Evolutionary conservation across 1,139 yeast genomes (phyloP).

Genomic region (Candida tunisiensis): DNA sequence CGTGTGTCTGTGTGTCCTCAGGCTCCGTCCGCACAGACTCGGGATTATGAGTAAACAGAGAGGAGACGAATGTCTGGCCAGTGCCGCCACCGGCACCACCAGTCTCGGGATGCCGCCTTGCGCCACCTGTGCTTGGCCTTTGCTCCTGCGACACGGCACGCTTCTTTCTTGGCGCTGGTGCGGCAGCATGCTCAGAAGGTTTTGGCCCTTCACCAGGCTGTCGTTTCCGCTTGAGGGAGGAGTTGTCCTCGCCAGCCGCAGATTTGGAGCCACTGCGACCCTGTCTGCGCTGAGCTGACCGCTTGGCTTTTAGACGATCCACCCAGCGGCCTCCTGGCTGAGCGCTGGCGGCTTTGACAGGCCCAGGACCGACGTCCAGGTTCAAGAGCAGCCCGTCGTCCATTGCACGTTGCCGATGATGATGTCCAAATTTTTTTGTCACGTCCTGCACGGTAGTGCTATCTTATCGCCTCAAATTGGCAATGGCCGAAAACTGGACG

Average conservation of each 20-base stretch:
- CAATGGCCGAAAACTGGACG: no score
- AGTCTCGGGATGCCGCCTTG: neutral
- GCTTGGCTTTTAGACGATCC: conserved; percentile 25
- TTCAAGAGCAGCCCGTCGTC: conserved; percentile 49
- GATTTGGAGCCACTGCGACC: neutral
- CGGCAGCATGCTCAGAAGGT: neutral
- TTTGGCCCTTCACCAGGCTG: neutral
- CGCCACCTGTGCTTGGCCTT: neutral
- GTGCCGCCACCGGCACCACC: neutral
- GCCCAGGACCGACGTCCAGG: conserved; percentile 7
- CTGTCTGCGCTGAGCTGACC: conserved; percentile 12
- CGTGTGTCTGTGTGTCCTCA: conserved; percentile 7
- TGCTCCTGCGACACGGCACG: no score
- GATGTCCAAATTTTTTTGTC: neutral
- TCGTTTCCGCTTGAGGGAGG: neutral
- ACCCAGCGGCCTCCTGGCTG: conserved; percentile 7
- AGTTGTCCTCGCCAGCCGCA: neutral
- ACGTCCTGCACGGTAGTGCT: neutral
- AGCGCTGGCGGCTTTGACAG: conserved; percentile 2
- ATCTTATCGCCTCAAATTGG: neutral
- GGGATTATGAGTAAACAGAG: conserved; percentile 63
- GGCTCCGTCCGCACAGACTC: conserved; percentile 14
- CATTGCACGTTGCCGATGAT: conserved; percentile 1
- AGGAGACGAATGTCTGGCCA: conserved; percentile 52
- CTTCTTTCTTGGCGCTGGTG: neutral